These are phyloP conservation scores for Adansonia grandidieri DNA, from an alignment of 441 rosid genomes.

Conservation along the genomic window DNA sequence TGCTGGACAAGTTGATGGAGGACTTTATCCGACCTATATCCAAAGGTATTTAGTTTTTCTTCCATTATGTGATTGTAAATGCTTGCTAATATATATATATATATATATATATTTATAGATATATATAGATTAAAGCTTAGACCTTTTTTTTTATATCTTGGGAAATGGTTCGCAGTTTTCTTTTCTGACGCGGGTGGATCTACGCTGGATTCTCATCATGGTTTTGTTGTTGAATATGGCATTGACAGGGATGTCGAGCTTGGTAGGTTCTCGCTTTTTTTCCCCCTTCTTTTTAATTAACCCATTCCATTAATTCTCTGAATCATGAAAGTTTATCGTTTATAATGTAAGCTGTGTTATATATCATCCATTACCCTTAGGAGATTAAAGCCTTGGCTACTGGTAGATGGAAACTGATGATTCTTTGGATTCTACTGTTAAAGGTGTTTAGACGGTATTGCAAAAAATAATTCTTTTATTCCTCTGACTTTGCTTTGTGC, in stretches of 20 bases:
- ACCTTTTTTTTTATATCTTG: conserved; percentile 10
- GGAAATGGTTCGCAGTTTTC: conserved; percentile 48
- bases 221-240: conserved; percentile 78
- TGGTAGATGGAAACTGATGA: conserved; percentile 22
- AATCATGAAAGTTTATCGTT: conserved; percentile 1
- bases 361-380: conserved; percentile 16
- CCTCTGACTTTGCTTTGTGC: background rate
- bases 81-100: background rate
- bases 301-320: background rate
- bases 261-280: conserved; percentile 47
- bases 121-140: background rate
- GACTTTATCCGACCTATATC: conserved; percentile 63
- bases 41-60: conserved; percentile 41
- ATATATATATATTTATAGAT: background rate
- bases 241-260: conserved; percentile 68
- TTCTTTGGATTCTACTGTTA: background rate
- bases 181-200: conserved; percentile 67
- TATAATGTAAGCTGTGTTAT: background rate
- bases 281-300: background rate
- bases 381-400: background rate
- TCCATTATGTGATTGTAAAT: conserved; percentile 22
- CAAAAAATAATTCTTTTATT: background rate
- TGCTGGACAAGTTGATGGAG: conserved; percentile 63
- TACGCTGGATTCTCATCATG: conserved; percentile 76
- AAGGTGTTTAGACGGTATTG: conserved; percentile 1